These are phyloP conservation scores for Cyberlindnera amylophila DNA, from an alignment of 805 yeast genomes.

Conservation along the genomic window DNA sequence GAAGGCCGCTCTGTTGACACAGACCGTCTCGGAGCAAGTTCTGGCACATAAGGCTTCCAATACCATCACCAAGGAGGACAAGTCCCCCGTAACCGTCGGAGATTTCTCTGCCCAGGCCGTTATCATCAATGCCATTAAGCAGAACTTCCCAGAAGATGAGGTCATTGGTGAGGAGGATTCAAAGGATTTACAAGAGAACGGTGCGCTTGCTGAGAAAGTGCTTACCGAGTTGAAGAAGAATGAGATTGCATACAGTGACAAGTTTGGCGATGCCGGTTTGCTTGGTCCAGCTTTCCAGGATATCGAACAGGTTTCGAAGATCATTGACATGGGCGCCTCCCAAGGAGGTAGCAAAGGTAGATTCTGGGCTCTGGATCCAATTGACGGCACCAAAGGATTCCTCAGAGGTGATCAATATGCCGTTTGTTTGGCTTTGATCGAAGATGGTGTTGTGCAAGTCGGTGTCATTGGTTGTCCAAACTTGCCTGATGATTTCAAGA, in stretches of 20 bases:
- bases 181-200: constrained; percentile 51
- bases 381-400: constrained; percentile 97
- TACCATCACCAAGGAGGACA: constrained; percentile 73
- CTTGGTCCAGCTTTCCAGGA: constrained; percentile 38
- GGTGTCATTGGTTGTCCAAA: constrained; percentile 98
- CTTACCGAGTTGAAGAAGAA: constrained; percentile 54
- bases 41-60: constrained; percentile 41
- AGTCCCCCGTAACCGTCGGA: constrained; percentile 94
- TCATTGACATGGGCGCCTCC: constrained; percentile 78
- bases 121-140: constrained; percentile 74
- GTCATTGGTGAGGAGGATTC: constrained; percentile 96
- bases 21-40: constrained; percentile 53
- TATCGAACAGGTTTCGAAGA: constrained; percentile 48
- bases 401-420: constrained; percentile 96
- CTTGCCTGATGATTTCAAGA: constrained; percentile 42
- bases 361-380: constrained; percentile 97
- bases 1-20: constrained; percentile 77
- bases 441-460: constrained; percentile 76
- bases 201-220: constrained; percentile 49
- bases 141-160: constrained; percentile 78
- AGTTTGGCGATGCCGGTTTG: constrained; percentile 17
- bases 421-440: constrained; percentile 87
- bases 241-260: constrained; percentile 39
- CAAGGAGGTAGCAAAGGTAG: constrained; percentile 77
- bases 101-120: constrained; percentile 96